A percentile compares a stretch with the other conserved stretches of the same genome.
These are phyloP conservation scores for Carpinus viminea DNA, from an alignment of 306 rosid species.

Conservation along the genomic window DNA sequence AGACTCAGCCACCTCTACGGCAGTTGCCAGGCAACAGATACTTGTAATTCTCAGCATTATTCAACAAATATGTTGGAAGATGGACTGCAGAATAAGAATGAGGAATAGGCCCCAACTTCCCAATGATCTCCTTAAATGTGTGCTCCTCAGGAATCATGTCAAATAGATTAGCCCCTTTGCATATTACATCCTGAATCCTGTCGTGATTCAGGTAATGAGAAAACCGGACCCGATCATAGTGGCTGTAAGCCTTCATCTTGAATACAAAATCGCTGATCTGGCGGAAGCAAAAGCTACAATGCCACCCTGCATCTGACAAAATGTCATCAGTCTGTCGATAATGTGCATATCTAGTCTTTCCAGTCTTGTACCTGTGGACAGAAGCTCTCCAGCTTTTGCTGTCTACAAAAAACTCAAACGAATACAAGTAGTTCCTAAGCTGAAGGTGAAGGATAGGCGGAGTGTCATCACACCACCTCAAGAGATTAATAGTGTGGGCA, in stretches of 20 bases:
- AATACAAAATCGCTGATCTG: slow-evolving; percentile 62
- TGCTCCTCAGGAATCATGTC: slow-evolving; percentile 93
- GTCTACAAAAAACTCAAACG: slow-evolving; percentile 69
- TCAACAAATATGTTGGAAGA: slow-evolving; percentile 69
- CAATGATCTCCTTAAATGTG: slow-evolving; percentile 77
- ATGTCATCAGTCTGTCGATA: slow-evolving; percentile 57
- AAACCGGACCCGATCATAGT: slow-evolving; percentile 67
- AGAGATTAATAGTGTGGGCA: slow-evolving; percentile 80
- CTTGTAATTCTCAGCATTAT: slow-evolving; percentile 62
- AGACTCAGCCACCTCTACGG: slow-evolving; percentile 69
- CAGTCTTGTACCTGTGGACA: slow-evolving; percentile 50
- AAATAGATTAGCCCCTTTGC: slow-evolving; percentile 71
- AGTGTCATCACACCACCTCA: slow-evolving; percentile 77
- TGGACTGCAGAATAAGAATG: slow-evolving; percentile 79
- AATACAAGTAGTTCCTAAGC: slow-evolving; percentile 72
- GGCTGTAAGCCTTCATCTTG: slow-evolving; percentile 93
- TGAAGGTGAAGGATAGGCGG: slow-evolving; percentile 75
- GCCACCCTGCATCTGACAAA: slow-evolving; percentile 83
- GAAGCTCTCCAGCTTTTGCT: slow-evolving; percentile 81
- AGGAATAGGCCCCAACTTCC: slow-evolving; percentile 84
- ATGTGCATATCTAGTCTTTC: slow-evolving; percentile 71
- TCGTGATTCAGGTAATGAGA: slow-evolving; percentile 62
- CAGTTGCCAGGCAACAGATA: slow-evolving; percentile 82
- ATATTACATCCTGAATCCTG: slow-evolving; percentile 72
- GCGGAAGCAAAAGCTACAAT: slow-evolving; percentile 89